Percentiles rank a stretch among this genome's conserved stretches.
These are phyloP conservation scores for Saccharomyces jurei DNA, from an alignment of 805 yeast species.

Conservation along the genomic window DNA sequence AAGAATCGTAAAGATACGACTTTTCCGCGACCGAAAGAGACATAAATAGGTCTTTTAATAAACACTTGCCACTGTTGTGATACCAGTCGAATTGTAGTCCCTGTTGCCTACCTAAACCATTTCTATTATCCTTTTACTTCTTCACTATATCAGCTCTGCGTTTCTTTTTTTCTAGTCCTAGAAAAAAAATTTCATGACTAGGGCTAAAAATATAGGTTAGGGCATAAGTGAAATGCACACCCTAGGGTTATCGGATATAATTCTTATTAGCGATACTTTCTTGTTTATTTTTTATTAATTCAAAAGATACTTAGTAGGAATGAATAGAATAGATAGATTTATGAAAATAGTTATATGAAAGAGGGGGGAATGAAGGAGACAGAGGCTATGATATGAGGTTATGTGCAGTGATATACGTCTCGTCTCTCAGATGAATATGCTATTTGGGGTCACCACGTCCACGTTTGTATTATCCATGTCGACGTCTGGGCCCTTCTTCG, in stretches of 20 bases:
- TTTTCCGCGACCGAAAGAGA: conserved; percentile 69
- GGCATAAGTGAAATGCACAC: not conserved
- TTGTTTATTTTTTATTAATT: not conserved
- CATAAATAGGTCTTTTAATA: conserved; percentile 32
- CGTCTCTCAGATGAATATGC: conserved; percentile 12
- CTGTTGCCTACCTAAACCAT: not conserved
- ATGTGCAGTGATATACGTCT: not conserved
- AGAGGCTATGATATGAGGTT: not conserved
- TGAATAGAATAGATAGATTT: not conserved
- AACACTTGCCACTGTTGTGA: not conserved
- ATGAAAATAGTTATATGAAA: not conserved
- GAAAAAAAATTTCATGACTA: not conserved
- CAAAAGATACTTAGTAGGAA: no score
- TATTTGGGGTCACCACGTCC: conserved; percentile 32
- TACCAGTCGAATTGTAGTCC: not conserved
- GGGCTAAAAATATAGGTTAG: not conserved
- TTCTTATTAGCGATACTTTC: not conserved
- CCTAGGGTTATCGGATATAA: not conserved
- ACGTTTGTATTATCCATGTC: conserved; percentile 34
- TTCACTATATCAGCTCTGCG: not conserved
- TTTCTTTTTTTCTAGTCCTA: not conserved
- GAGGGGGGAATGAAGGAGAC: not conserved
- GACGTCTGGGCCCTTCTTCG: conserved; percentile 5
- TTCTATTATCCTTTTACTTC: not conserved
- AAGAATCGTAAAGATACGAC: conserved; percentile 67